Conservation (phyloP, 352 stramenopile species). For the Thalassiosira exigua region DNA sequence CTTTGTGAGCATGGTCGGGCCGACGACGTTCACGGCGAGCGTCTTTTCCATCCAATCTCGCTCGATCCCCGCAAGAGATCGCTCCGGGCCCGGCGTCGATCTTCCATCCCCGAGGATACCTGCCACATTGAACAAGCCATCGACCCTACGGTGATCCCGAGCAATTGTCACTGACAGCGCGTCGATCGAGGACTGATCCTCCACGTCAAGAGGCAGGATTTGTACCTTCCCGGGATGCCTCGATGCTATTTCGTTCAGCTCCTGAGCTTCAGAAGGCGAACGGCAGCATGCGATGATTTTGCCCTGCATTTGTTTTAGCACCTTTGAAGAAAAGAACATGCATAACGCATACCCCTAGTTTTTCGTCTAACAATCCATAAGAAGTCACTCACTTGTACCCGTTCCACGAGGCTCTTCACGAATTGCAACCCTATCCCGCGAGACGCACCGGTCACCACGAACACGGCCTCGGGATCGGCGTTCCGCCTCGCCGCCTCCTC, state of each 20-base stretch:
- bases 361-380: no score
- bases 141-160: conserved; percentile 55
- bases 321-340: background rate
- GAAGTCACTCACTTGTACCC: conserved; percentile 17
- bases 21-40: conserved; percentile 79
- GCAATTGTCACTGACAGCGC: conserved; percentile 17
- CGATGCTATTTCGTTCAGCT: conserved; percentile 34
- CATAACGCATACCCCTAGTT: background rate
- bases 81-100: conserved; percentile 66
- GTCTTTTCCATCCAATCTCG: conserved; percentile 67
- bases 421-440: conserved; percentile 59
- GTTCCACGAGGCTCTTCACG: conserved; percentile 36
- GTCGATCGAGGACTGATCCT: conserved; percentile 53
- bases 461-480: conserved; percentile 48
- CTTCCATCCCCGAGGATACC: conserved; percentile 74
- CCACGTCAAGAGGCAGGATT: conserved; percentile 48
- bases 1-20: conserved; percentile 74
- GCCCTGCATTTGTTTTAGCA: conserved; percentile 41
- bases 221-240: conserved; percentile 23
- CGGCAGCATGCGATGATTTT: conserved; percentile 78
- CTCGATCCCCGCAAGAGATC: conserved; percentile 63
- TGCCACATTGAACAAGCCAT: conserved; percentile 79
- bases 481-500: conserved; percentile 37
- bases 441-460: conserved; percentile 52
- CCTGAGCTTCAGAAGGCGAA: conserved; percentile 45